Evolutionary conservation across 2,329 filamentous ascomycete species (phyloP).

Genomic region (Xenoacremonium recifei): DNA sequence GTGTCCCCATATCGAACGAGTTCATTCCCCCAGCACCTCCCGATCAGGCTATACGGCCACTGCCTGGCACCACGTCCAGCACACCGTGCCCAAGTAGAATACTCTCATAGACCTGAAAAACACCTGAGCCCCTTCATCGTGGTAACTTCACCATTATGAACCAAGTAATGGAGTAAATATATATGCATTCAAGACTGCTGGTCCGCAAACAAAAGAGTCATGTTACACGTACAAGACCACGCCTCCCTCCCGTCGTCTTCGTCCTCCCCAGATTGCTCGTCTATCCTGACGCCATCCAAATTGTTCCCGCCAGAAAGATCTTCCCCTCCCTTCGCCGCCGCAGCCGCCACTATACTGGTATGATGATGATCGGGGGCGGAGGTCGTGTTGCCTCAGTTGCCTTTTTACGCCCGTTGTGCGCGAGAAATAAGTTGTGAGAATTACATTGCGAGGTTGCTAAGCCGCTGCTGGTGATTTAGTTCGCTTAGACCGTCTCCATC

Average conservation of each 20-base stretch:
- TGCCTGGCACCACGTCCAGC: too few species aligned
- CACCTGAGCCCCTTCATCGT: too few species aligned
- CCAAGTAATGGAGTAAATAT: too few species aligned
- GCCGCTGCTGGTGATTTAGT: too few species aligned
- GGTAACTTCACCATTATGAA: too few species aligned
- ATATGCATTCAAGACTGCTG: conserved; percentile 25
- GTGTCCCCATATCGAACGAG: too few species aligned
- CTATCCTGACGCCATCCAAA: conserved; percentile 6
- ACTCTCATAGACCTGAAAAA: too few species aligned
- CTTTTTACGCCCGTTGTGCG: conserved; percentile 8
- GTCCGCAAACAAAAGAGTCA: conserved; percentile 17
- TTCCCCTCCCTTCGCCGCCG: conserved; percentile 11
- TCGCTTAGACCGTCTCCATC: conserved; percentile 82
- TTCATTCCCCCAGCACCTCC: too few species aligned
- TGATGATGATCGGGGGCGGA: conserved; percentile 19
- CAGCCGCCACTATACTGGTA: too few species aligned
- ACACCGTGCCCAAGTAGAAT: too few species aligned
- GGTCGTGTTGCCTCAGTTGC: too few species aligned
- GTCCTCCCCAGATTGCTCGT: conserved; percentile 10
- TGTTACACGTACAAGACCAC: conserved; percentile 28
- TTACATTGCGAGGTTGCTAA: conserved; percentile 23
- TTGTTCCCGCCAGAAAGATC: conserved; percentile 13
- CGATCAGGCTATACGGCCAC: too few species aligned
- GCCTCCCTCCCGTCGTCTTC: conserved; percentile 14
- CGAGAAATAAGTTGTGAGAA: conserved; percentile 17